Base-by-base conservation (phyloP, 208 protist genomes). In the Trypanosoma conorhini region DNA sequence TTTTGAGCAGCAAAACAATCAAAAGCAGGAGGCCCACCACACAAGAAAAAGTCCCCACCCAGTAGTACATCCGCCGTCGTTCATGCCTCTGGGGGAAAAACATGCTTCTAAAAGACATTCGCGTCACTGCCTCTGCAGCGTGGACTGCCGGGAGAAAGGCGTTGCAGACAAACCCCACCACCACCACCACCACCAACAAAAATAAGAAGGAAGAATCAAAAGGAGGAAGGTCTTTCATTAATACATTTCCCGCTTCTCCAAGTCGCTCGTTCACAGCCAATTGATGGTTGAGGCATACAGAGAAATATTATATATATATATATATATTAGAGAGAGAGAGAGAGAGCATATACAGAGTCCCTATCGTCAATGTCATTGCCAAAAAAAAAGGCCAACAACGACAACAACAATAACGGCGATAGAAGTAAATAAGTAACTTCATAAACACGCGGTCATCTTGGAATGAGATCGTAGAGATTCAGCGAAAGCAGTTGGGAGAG, bases 51-150 rank as follows among this genome's bases (percentile, higher is more conserved):
- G 85, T 82, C 59, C 92, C 92, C 2, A 77, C 84, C 92, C 88
- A 96, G 67, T 93, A 94, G 67, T 94, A 96, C 87, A 95, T 86
- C 62, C 81, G 82, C 4, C 92, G 74, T 48, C 87, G 73, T 42
- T 93, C 87, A 51, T 83, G 75, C 17, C 62, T 30, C n/a, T 40
- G 55, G 62, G 57, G 31, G 30, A 38, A 26, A n/a, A 67, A 54
- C 22, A 72, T 46, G 31, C 28, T 26, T 56, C 52, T 44, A 64
- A 67, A 8, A 31, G 63, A 19, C 62, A 77, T 66, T 50, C 56
- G 0, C 17, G 31, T 30, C 9, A 12, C 22, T 7, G 3, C 28
- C 24, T 59, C 22, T 19, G 38, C 10, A 62, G 22, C 15, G 30
- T 33, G 21, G 33, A 59, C 19, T 44, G 24, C 10, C 1, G 35